Base-by-base conservation (phyloP, 345 rosid genomes). In the Pseudoturritis turrita region DNA sequence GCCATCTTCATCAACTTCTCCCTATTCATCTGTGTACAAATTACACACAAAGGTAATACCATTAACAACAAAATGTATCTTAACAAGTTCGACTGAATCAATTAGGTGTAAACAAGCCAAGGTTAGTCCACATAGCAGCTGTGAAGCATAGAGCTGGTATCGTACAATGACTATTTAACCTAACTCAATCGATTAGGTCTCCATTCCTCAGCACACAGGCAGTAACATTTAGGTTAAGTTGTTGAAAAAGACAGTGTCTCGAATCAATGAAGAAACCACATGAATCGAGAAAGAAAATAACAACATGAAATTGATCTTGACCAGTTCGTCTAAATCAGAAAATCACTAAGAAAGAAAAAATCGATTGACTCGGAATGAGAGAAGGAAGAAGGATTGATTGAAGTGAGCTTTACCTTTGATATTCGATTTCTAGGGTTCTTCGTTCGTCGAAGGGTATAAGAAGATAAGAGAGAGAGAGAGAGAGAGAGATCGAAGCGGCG, bases 1-100 rank as follows among this genome's bases (percentile, higher is more conserved):
- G 98, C 98, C 96, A 92, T 92, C 89, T 84, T 92, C 87, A 78
- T 85, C 68, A 92, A 96, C 86, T 80, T 92, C 58, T 92, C 98
- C 71, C 85, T 76, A 52, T 92, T 83, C 98, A 92, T 92, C 98
- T 92, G 81, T 58, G 26, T 13, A 10, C 7, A 29, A 22, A 13
- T 18, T 10, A 51, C 39, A 67, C 57, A 69, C 58, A 36, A 68
- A 46, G 3, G 3, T 33, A 0, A 12, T 12, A 10, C 46, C 25
- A 3, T 31, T 19, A 22, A 14, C 0, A 23, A 40, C 29, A 59
- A 39, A 50, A 41, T 58, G 46, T 14, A n/a, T n/a, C n/a, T n/a
- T n/a, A n/a, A n/a, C n/a, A n/a, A n/a, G n/a, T n/a, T n/a, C n/a
- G n/a, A n/a, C 12, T 28, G 1, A 59, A 40, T 26, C 41, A 61